These are phyloP conservation scores for Aspergillus transmontanensis DNA, from an alignment of 2,329 filamentous ascomycete genomes.

Conservation along the genomic window DNA sequence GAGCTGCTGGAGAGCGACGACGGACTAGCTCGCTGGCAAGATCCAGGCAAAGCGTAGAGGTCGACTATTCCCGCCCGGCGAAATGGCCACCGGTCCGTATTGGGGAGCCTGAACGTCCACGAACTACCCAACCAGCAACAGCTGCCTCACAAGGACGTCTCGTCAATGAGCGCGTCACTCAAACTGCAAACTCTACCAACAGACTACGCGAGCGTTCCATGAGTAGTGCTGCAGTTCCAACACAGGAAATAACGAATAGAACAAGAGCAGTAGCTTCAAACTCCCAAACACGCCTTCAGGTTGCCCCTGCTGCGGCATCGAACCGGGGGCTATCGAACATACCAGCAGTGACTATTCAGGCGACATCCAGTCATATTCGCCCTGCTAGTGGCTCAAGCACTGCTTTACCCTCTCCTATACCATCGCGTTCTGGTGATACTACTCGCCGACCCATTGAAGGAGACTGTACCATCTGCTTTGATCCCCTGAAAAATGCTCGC, in stretches of 20 bases:
- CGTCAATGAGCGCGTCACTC: background rate
- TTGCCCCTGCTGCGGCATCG: background rate
- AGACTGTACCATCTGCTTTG: constrained; percentile 10
- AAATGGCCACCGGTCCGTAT: background rate
- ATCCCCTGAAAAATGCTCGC: background rate
- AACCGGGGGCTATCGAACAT: background rate
- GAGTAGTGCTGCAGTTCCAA: background rate
- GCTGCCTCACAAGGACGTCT: background rate
- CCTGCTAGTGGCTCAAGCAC: background rate
- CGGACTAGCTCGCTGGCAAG: background rate
- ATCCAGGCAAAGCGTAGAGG: background rate
- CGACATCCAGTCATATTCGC: background rate
- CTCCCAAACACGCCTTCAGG: background rate
- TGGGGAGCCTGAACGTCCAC: background rate
- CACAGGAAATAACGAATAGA: background rate
- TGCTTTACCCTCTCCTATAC: too few relatives aligned
- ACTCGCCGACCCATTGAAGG: constrained; percentile 8
- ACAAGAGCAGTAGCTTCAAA: background rate
- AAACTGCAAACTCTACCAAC: background rate
- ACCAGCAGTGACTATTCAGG: background rate
- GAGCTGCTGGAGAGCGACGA: background rate
- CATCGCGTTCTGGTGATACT: background rate
- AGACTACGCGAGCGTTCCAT: background rate
- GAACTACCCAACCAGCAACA: background rate
- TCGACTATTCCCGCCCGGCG: background rate